Evolutionary conservation across 169 alveolate species (phyloP).

Genomic region (Cryptosporidium viatorum): DNA sequence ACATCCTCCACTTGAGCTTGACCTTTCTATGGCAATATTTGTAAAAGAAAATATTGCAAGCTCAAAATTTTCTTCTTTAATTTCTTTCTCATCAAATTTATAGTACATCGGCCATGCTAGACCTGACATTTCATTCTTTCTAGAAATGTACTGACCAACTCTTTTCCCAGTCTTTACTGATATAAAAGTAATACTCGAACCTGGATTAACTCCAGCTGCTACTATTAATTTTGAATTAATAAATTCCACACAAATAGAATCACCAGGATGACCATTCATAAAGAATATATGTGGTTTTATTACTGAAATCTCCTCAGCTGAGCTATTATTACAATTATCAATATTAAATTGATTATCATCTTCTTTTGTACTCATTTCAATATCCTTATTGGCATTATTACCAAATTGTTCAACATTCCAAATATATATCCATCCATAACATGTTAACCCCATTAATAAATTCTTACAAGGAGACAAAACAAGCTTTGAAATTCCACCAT

Average conservation of each 20-base stretch:
- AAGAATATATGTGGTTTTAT: conserved; percentile 30
- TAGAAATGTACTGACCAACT: conserved; percentile 31
- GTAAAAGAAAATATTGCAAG: conserved; percentile 62
- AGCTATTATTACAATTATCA: neutral
- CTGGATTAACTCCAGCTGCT: conserved; percentile 68
- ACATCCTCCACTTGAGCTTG: conserved; percentile 68
- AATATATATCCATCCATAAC: conserved; percentile 71
- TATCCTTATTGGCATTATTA: neutral
- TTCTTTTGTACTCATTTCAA: neutral
- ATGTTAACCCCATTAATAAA: conserved; percentile 46
- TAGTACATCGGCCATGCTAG: conserved; percentile 73
- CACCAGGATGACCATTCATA: conserved; percentile 53
- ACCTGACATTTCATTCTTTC: conserved; percentile 37
- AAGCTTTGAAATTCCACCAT: conserved; percentile 58
- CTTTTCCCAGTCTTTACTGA: conserved; percentile 64
- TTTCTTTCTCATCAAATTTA: conserved; percentile 38
- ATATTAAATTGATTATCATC: no score
- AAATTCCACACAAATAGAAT: conserved; percentile 56
- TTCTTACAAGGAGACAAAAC: conserved; percentile 44
- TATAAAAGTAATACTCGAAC: conserved; percentile 36
- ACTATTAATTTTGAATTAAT: conserved; percentile 37
- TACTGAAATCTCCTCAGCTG: neutral
- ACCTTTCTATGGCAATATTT: conserved; percentile 58
- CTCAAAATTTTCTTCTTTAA: conserved; percentile 20
- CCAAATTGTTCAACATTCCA: conserved; percentile 33